Conservation (phyloP, 495 filamentous ascomycete genomes). For the Aspergillus wentii region DNA sequence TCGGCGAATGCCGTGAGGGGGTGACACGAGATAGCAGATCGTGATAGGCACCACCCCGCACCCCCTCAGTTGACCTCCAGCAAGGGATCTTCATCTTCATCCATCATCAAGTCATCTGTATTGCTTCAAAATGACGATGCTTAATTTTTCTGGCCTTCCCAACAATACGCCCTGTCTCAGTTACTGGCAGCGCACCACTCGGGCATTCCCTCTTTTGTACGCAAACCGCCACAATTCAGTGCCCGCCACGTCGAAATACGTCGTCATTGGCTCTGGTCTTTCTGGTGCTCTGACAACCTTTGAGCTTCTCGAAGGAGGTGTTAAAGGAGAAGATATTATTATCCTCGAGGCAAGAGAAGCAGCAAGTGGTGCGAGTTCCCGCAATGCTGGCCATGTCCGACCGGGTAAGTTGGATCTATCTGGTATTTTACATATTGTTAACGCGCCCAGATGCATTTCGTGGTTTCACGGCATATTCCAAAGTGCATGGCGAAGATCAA, state of each 20-base stretch:
- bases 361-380: constrained; percentile 23
- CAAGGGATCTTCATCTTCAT: too few species aligned
- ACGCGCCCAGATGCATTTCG: constrained; percentile 21
- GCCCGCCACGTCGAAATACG: constrained; percentile 14
- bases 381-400: constrained; percentile 30
- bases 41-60: too few species aligned
- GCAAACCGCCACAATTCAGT: constrained; percentile 11
- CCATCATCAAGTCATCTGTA: too few species aligned
- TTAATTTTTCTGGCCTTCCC: too few species aligned
- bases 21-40: too few species aligned
- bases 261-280: constrained; percentile 26
- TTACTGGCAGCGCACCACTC: constrained; percentile 31
- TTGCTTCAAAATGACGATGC: too few species aligned
- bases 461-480: constrained; percentile 25
- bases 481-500: constrained; percentile 24
- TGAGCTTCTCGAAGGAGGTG: constrained; percentile 19
- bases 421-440: neutral
- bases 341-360: constrained; percentile 30
- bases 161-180: constrained; percentile 20
- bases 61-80: too few species aligned
- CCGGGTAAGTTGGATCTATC: constrained; percentile 23
- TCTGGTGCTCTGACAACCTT: constrained; percentile 23
- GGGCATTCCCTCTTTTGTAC: constrained; percentile 18
- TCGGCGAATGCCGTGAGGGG: too few species aligned
- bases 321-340: constrained; percentile 17